Evolutionary conservation across 495 filamentous ascomycete genomes (phyloP).

Genomic region (Penicillium turbatum): DNA sequence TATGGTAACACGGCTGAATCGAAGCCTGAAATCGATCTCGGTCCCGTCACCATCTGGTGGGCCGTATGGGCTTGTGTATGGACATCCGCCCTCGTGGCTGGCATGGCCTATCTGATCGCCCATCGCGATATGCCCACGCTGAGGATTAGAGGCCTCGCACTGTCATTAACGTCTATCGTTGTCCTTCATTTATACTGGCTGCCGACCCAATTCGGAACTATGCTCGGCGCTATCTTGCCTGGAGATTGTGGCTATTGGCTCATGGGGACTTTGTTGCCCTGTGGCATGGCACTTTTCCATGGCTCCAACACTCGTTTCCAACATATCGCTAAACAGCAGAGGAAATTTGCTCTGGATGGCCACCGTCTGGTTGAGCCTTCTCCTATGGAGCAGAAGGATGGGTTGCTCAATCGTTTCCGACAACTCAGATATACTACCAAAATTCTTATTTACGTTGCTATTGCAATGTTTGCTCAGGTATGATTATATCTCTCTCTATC

Average conservation of each 20-base stretch:
- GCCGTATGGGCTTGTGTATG: constrained; percentile 40
- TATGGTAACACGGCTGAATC: constrained; percentile 29
- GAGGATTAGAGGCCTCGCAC: constrained; percentile 57
- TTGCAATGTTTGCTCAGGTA: constrained; percentile 29
- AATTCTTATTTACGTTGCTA: constrained; percentile 26
- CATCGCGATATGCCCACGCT: constrained; percentile 56
- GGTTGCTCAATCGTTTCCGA: constrained; percentile 26
- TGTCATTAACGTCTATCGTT: constrained; percentile 54
- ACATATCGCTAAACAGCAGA: constrained; percentile 51
- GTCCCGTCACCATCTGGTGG: constrained; percentile 36
- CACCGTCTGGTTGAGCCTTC: background rate
- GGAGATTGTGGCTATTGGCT: constrained; percentile 64
- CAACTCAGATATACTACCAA: constrained; percentile 28
- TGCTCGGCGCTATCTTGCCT: constrained; percentile 55
- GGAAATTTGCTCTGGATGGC: constrained; percentile 25
- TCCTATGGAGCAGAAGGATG: constrained; percentile 6
- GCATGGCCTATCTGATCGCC: constrained; percentile 50
- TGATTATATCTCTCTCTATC: background rate
- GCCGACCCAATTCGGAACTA: constrained; percentile 55
- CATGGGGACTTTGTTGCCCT: constrained; percentile 67
- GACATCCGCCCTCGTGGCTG: constrained; percentile 50
- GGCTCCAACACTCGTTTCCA: constrained; percentile 63
- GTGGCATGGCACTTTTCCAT: constrained; percentile 68
- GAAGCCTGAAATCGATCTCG: constrained; percentile 21
- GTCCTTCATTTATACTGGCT: constrained; percentile 63